Percentiles rank a stretch among this genome's conserved stretches.
phyloP scores from a whole-genome alignment of 306 rosid genomes.

The Rubus idaeus region DNA sequence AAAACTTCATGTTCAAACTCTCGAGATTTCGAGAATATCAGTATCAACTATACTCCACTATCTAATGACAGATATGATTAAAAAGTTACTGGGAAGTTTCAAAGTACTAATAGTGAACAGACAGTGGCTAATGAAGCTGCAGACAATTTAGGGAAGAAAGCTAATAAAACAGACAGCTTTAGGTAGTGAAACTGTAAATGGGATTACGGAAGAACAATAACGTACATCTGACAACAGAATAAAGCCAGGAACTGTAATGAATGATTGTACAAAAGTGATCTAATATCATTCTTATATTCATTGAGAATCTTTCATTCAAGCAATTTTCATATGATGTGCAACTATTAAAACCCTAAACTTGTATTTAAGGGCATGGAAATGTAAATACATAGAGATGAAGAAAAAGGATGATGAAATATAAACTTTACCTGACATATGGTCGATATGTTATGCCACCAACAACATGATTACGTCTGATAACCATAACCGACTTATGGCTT shows the following conservation, averaged over 20 bases:
- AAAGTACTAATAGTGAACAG: neutral
- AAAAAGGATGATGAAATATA: constrained; percentile 10
- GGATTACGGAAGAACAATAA: neutral
- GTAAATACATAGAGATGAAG: neutral
- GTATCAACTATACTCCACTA: neutral
- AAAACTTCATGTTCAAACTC: neutral
- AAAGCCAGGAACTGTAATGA: neutral
- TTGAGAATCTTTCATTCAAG: neutral
- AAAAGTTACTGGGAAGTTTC: neutral
- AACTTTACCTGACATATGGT: constrained; percentile 72
- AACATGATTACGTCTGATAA: constrained; percentile 76
- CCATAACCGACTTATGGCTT: constrained; percentile 95
- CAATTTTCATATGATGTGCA: neutral
- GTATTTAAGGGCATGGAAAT: neutral
- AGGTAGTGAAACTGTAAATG: neutral
- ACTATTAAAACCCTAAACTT: neutral
- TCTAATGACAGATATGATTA: neutral
- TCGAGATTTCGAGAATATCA: neutral
- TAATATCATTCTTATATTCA: neutral
- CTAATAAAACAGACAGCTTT: neutral
- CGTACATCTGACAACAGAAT: neutral
- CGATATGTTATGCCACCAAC: constrained; percentile 99
- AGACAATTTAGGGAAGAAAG: neutral
- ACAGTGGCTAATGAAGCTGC: neutral
- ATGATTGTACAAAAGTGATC: neutral